phyloP scores from a whole-genome alignment of 305 asterid species.

The Rubia balearica region DNA sequence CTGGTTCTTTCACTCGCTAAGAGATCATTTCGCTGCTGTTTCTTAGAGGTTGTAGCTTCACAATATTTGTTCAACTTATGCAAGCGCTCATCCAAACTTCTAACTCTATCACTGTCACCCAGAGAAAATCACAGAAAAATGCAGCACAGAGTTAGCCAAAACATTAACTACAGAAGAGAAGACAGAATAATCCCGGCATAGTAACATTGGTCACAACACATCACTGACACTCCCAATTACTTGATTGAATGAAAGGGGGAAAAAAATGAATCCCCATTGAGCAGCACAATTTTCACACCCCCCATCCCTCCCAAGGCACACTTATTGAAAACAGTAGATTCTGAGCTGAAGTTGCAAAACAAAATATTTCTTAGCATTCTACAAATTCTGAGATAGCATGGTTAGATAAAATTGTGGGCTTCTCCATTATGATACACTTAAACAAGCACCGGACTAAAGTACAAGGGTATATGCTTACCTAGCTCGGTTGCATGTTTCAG shows the following conservation, averaged over 20 bases:
- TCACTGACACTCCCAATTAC: not conserved
- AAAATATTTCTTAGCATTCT: not conserved
- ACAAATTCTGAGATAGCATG: not conserved
- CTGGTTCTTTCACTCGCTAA: slow-evolving; percentile 63
- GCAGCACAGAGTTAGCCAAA: not conserved
- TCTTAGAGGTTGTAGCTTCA: slow-evolving; percentile 57
- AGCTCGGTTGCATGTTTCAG: slow-evolving; percentile 61
- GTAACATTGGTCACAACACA: slow-evolving; percentile 8
- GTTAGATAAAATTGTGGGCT: not conserved
- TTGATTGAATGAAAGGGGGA: not conserved
- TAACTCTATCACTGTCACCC: slow-evolving; percentile 68
- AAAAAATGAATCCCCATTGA: not conserved
- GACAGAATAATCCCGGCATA: not conserved
- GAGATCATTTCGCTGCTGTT: slow-evolving; percentile 71
- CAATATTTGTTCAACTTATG: slow-evolving; percentile 51
- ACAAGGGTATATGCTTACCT: slow-evolving; percentile 40
- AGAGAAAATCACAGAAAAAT: slow-evolving; percentile 17
- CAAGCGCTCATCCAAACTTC: slow-evolving; percentile 64
- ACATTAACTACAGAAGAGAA: not conserved
- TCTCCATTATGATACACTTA: not conserved
- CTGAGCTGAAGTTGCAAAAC: not conserved
- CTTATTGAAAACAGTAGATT: not conserved
- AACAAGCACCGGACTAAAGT: not conserved
- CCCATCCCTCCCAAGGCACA: not conserved
- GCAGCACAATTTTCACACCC: not conserved